Percentiles rank a stretch among this genome's conserved stretches.
Conservation (phyloP, 2,329 filamentous ascomycete genomes). For the Nemania sp. region DNA sequence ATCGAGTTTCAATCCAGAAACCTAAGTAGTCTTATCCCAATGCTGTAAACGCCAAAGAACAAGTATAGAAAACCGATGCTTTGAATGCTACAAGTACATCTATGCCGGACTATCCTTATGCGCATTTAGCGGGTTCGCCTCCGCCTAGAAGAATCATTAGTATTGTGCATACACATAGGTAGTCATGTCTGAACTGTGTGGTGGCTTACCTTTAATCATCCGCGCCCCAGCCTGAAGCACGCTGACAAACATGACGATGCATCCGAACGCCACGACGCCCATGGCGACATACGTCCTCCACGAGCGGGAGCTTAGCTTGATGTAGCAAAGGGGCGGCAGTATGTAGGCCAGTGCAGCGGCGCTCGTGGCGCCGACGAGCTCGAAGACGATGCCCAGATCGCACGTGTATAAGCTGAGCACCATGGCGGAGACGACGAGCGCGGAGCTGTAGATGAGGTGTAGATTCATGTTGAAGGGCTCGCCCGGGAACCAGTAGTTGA, state of each 20-base stretch:
- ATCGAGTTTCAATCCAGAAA: too few relatives aligned
- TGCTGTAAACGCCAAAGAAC: too few relatives aligned
- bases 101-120: too few relatives aligned
- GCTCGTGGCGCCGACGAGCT: slow-evolving; percentile 92
- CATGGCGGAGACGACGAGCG: slow-evolving; percentile 79
- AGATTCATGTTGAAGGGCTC: slow-evolving; percentile 80
- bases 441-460: slow-evolving; percentile 84
- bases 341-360: slow-evolving; percentile 95
- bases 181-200: too few relatives aligned
- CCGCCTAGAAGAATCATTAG: too few relatives aligned
- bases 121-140: too few relatives aligned
- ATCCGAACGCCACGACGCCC: slow-evolving; percentile 76
- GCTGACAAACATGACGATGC: slow-evolving; percentile 78
- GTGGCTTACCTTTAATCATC: slow-evolving; percentile 56
- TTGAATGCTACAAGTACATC: too few relatives aligned
- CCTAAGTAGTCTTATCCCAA: too few relatives aligned
- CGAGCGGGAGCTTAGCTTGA: slow-evolving; percentile 81
- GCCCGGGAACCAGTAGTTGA: slow-evolving; percentile 73
- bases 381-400: slow-evolving; percentile 91
- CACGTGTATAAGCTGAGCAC: slow-evolving; percentile 81
- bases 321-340: slow-evolving; percentile 89
- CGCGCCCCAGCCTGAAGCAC: slow-evolving; percentile 73
- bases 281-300: slow-evolving; percentile 75
- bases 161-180: too few relatives aligned
- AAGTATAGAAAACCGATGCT: too few relatives aligned